phyloP scores from a whole-genome alignment of 2,329 filamentous ascomycete genomes.

The Botrytis deweyae region DNA sequence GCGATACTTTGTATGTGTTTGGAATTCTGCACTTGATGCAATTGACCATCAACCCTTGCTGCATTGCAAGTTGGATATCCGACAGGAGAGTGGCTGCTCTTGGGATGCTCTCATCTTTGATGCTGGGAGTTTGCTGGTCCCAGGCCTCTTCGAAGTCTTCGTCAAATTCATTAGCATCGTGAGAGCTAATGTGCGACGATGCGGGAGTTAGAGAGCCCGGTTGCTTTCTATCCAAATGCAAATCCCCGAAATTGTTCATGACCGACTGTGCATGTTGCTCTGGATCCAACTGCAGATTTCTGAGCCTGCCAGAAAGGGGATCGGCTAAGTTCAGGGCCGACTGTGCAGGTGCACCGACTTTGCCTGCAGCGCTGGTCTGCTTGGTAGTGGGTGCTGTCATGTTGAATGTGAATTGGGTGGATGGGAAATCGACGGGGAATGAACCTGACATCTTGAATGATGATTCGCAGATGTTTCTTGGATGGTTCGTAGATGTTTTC shows the following conservation, averaged over 20 bases:
- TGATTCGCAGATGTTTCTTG: not conserved
- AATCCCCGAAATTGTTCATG: not conserved
- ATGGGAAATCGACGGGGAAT: fast-evolving
- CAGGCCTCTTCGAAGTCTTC: not conserved
- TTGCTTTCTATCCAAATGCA: not conserved
- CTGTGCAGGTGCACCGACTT: no score
- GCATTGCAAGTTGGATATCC: not conserved
- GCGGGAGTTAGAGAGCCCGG: fast-evolving
- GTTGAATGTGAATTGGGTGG: not conserved
- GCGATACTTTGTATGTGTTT: not conserved
- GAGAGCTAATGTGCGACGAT: no score
- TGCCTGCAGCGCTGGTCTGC: not conserved
- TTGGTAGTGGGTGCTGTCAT: not conserved
- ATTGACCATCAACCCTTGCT: not conserved
- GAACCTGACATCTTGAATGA: not conserved
- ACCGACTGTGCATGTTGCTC: no score
- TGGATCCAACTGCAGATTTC: not conserved
- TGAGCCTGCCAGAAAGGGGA: not conserved
- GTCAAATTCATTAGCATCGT: not conserved
- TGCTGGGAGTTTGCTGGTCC: not conserved
- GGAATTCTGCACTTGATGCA: not conserved
- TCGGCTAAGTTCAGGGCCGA: not conserved
- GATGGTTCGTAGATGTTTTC: not conserved
- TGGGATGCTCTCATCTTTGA: not conserved
- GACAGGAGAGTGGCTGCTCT: fast-evolving